phyloP scores from a whole-genome alignment of 2,329 filamentous ascomycete genomes.

The Basipetospora chlamydospora region DNA sequence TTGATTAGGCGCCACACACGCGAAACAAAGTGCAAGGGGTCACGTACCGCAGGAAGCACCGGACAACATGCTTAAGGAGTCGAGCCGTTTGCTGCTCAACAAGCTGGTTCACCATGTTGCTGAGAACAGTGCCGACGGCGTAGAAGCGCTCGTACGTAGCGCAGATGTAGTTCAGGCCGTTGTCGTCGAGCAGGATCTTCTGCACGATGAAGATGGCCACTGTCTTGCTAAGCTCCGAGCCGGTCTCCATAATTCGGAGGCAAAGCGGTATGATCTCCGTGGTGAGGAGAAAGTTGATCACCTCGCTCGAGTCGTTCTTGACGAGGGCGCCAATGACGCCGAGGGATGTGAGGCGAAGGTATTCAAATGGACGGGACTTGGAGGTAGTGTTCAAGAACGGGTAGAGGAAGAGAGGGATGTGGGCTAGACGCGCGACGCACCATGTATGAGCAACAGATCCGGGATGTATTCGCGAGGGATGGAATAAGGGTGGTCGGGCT shows the following conservation, averaged over 20 bases:
- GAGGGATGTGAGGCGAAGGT: constrained; percentile 85
- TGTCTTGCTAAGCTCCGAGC: constrained; percentile 94
- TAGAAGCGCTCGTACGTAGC: constrained; percentile 98
- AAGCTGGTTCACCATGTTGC: constrained; percentile 96
- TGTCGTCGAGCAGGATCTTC: constrained; percentile 94
- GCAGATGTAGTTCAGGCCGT: constrained; percentile 94
- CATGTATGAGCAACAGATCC: background rate
- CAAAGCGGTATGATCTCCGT: constrained; percentile 98
- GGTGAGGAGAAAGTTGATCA: constrained; percentile 96
- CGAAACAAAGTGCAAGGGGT: background rate
- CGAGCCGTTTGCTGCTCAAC: constrained; percentile 96
- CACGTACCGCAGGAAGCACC: constrained; percentile 82
- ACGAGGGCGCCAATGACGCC: constrained; percentile 94
- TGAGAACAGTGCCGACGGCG: constrained; percentile 89
- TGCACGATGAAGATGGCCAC: constrained; percentile 99
- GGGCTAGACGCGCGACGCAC: constrained; percentile 47
- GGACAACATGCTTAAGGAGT: constrained; percentile 90
- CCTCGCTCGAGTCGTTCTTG: constrained; percentile 96
- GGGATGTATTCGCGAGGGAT: too few relatives aligned
- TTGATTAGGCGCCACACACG: background rate
- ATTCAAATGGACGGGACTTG: constrained; percentile 94
- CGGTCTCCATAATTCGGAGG: constrained; percentile 97
- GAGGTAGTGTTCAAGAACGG: constrained; percentile 98
- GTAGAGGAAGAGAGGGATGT: constrained; percentile 95
- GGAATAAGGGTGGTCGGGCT: background rate